Evolutionary conservation across 768 basidiomycete genomes (phyloP).

Genomic region (Pleurotus ostreatus): DNA sequence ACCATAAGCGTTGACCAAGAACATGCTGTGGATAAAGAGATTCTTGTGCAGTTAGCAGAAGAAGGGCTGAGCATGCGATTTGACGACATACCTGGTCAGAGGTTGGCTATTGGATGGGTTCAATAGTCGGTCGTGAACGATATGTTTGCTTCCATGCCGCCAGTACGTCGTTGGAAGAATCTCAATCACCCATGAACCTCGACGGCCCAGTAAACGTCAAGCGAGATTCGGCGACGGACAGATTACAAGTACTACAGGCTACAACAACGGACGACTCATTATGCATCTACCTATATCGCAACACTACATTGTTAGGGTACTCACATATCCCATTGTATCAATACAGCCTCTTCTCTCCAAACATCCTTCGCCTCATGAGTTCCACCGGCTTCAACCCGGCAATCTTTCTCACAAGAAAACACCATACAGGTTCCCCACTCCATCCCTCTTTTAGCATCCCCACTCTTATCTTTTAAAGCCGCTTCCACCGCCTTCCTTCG

Average conservation of each 20-base stretch:
- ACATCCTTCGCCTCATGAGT: slow-evolving; percentile 35
- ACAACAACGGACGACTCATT: no score
- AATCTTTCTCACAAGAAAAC: slow-evolving; percentile 84
- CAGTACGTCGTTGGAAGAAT: no score
- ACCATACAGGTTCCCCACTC: slow-evolving; percentile 94
- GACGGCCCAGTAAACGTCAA: no score
- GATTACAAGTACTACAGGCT: no score
- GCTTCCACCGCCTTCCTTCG: slow-evolving; percentile 58
- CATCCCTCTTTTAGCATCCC: slow-evolving; percentile 61
- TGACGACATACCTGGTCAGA: not conserved
- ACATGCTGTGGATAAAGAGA: not conserved
- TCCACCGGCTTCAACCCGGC: slow-evolving; percentile 45
- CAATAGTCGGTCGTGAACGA: no score
- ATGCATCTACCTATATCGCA: no score
- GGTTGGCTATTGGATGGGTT: slow-evolving; percentile 4
- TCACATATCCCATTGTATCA: slow-evolving; percentile 74
- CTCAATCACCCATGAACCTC: no score
- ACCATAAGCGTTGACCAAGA: slow-evolving; percentile 2
- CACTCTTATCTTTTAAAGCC: slow-evolving; percentile 42
- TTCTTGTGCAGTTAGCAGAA: not conserved
- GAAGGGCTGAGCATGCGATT: not conserved
- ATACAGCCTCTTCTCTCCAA: slow-evolving; percentile 75
- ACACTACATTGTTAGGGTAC: no score
- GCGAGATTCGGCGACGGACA: no score
- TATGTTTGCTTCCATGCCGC: no score